A percentile compares a stretch with the other conserved stretches of the same genome.
Conservation (phyloP, 805 yeast species). For the Priceomyces haplophilus region DNA sequence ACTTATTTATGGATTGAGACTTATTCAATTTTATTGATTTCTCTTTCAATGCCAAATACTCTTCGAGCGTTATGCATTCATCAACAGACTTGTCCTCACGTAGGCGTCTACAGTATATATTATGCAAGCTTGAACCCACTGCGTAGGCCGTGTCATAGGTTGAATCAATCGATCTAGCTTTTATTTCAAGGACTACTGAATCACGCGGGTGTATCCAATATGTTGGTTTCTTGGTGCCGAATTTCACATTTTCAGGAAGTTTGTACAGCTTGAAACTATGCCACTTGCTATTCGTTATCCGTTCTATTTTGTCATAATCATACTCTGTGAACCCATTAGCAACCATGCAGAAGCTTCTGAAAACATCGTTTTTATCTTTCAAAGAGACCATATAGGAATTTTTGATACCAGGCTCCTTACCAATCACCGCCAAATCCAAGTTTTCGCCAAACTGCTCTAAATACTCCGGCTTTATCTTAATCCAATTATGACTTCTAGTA, state of each 20-base stretch:
- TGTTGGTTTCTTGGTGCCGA: constrained; percentile 62
- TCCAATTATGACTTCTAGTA: constrained; percentile 67
- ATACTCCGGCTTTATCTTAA: constrained; percentile 90
- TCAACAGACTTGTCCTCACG: constrained; percentile 66
- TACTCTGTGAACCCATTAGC: constrained; percentile 78
- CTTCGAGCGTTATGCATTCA: constrained; percentile 53
- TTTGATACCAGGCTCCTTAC: constrained; percentile 71
- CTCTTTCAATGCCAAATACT: constrained; percentile 43
- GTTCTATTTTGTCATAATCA: constrained; percentile 58
- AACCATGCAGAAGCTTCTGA: constrained; percentile 69
- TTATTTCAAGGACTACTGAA: constrained; percentile 77
- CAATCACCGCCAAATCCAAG: constrained; percentile 75
- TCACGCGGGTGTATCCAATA: constrained; percentile 79
- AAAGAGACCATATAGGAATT: constrained; percentile 74
- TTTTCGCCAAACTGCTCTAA: constrained; percentile 83
- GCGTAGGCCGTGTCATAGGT: constrained; percentile 48
- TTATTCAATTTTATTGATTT: constrained; percentile 21
- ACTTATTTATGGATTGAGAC: constrained; percentile 28
- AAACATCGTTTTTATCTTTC: constrained; percentile 43
- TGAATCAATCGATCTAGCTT: constrained; percentile 68
- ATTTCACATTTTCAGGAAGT: constrained; percentile 45
- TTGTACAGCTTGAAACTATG: constrained; percentile 30
- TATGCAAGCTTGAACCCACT: constrained; percentile 67
- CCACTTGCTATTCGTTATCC: constrained; percentile 63
- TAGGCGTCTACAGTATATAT: constrained; percentile 67